Evolutionary conservation across 2,329 filamentous ascomycete genomes (phyloP).

Genomic region (Alternaria tenuissima): DNA sequence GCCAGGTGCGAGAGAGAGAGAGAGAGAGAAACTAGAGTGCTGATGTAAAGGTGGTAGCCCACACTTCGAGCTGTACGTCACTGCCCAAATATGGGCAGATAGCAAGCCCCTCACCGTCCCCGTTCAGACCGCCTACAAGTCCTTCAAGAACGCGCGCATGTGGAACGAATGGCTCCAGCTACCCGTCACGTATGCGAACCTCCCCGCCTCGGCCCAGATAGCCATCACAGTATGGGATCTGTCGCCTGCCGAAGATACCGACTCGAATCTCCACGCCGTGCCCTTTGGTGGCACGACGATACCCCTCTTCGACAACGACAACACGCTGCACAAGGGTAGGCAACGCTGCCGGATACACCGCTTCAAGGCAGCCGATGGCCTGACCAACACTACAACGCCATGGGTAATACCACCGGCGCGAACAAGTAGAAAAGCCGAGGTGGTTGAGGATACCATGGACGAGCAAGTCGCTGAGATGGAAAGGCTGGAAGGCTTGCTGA

Average conservation of each 20-base stretch:
- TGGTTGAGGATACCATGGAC: constrained; percentile 56
- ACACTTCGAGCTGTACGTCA: constrained; percentile 90
- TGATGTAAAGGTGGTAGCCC: constrained; percentile 59
- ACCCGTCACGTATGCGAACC: constrained; percentile 82
- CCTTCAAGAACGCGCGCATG: constrained; percentile 76
- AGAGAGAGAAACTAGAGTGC: neutral
- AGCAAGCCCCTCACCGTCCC: constrained; percentile 94
- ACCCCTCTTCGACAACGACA: constrained; percentile 89
- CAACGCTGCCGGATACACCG: constrained; percentile 91
- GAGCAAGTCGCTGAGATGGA: constrained; percentile 86
- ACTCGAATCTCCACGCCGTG: constrained; percentile 77
- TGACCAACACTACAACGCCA: constrained; percentile 80
- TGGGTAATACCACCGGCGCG: constrained; percentile 66
- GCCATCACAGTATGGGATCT: constrained; percentile 97
- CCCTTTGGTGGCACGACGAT: constrained; percentile 96
- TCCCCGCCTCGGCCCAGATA: constrained; percentile 82
- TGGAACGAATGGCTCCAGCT: constrained; percentile 98
- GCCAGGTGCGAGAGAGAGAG: neutral
- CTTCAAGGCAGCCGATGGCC: constrained; percentile 83
- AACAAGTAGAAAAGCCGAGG: constrained; percentile 59
- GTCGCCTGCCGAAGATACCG: constrained; percentile 76
- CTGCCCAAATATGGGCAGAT: constrained; percentile 91
- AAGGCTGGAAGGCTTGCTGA: constrained; percentile 86
- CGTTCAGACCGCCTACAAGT: constrained; percentile 89
- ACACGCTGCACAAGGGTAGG: constrained; percentile 87